These are phyloP conservation scores for Akanthomyces lecanii DNA, from an alignment of 2,329 filamentous ascomycete species.

Conservation along the genomic window DNA sequence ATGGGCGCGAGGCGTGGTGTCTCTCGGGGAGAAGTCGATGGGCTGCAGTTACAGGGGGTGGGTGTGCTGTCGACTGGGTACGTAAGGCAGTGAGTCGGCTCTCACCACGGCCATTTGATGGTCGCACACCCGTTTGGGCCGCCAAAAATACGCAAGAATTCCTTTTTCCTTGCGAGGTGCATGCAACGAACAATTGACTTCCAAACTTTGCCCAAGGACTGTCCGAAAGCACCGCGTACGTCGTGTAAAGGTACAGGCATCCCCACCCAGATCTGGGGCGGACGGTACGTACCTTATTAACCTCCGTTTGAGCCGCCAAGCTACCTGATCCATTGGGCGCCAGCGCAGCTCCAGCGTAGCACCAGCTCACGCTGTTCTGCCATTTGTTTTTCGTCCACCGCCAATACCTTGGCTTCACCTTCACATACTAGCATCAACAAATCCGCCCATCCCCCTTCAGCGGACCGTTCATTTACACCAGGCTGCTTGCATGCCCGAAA, in stretches of 20 bases:
- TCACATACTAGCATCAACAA: conserved; percentile 19
- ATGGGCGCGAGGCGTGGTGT: not conserved
- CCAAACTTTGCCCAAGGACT: not conserved
- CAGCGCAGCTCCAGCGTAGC: not conserved
- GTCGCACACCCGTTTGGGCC: no score
- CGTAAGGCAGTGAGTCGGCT: no score
- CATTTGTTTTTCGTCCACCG: conserved; percentile 29
- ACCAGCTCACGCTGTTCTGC: conserved; percentile 17
- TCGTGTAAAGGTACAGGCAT: not conserved
- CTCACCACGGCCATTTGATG: no score
- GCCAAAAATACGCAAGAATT: no score
- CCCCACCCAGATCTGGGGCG: conserved; percentile 3
- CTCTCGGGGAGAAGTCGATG: not conserved
- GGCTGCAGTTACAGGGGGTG: not conserved
- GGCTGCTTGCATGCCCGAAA: conserved; percentile 11
- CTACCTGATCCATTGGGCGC: conserved; percentile 10
- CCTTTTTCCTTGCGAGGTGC: no score
- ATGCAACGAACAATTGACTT: not conserved
- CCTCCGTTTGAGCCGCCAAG: not conserved
- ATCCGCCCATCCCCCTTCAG: not conserved
- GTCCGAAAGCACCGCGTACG: not conserved
- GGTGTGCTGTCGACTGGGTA: not conserved
- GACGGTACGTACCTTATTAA: conserved; percentile 8
- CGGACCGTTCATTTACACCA: not conserved
- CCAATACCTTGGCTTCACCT: conserved; percentile 27